Conservation (phyloP, 140 eudicot species). For the Erigeron philadelphicus region DNA sequence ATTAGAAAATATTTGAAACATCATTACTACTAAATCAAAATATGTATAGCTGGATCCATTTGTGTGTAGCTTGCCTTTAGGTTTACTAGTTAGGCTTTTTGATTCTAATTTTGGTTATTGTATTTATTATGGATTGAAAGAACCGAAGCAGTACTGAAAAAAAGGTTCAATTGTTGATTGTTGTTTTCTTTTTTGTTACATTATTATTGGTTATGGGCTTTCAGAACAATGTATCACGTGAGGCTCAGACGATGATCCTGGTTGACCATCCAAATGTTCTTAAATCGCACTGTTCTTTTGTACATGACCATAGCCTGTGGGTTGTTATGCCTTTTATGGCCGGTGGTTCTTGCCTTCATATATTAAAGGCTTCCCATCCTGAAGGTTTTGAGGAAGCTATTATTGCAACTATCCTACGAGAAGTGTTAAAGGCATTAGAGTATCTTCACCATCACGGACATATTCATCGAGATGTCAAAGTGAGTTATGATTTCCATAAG, state of each 20-base stretch:
- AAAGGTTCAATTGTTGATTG: too few relatives aligned
- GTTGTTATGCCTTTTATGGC: constrained; percentile 89
- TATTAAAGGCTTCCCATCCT: constrained; percentile 58
- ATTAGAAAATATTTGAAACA: too few relatives aligned
- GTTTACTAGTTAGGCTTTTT: too few relatives aligned
- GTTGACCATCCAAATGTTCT: constrained; percentile 79
- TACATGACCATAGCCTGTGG: constrained; percentile 68
- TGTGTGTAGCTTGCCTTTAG: too few relatives aligned
- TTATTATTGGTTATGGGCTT: constrained; percentile 13
- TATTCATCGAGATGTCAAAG: constrained; percentile 86
- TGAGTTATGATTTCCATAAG: constrained; percentile 21
- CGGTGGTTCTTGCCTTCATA: constrained; percentile 86
- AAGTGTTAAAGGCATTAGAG: constrained; percentile 75
- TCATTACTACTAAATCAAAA: too few relatives aligned
- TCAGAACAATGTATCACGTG: constrained; percentile 57
- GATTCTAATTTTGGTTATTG: too few relatives aligned
- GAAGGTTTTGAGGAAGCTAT: constrained; percentile 83
- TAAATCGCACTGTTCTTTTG: constrained; percentile 71
- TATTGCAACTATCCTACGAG: constrained; percentile 82
- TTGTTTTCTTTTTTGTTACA: constrained; percentile 1
- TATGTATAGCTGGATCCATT: too few relatives aligned
- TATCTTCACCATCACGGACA: constrained; percentile 93
- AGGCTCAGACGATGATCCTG: constrained; percentile 72
- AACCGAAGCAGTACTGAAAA: not conserved
- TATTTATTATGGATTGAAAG: too few relatives aligned